These are phyloP conservation scores for Penicillium sp. DNA, from an alignment of 2,329 filamentous ascomycete species.

Conservation along the genomic window DNA sequence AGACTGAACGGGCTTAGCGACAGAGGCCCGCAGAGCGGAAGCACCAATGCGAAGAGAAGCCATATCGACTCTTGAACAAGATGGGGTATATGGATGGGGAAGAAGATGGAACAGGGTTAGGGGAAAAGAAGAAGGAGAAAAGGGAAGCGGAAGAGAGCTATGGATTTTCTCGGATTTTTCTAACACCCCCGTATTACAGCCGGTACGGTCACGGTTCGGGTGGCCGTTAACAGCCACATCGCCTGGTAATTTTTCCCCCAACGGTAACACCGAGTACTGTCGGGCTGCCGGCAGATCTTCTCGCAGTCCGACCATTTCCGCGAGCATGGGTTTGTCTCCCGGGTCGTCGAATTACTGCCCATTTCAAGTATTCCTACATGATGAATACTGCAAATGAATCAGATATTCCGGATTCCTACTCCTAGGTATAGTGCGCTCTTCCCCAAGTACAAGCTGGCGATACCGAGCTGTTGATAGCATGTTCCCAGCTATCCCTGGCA, in stretches of 20 bases:
- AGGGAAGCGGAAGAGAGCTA: conserved; percentile 32
- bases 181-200: conserved; percentile 33
- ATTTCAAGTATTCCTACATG: neutral
- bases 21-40: conserved; percentile 74
- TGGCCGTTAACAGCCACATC: conserved; percentile 16
- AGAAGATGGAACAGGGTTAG: conserved; percentile 32
- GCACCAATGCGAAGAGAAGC: conserved; percentile 79
- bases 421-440: no score
- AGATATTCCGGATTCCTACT: no score
- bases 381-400: no score
- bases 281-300: conserved; percentile 1
- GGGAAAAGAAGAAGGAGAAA: conserved; percentile 37
- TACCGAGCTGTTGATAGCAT: no score
- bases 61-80: conserved; percentile 58
- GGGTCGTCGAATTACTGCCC: neutral
- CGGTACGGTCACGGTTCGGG: conserved; percentile 28
- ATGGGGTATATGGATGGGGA: conserved; percentile 21
- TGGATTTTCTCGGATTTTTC: conserved; percentile 34
- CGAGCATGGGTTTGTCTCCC: neutral
- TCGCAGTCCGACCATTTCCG: conserved; percentile 11
- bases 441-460: no score
- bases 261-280: conserved; percentile 16
- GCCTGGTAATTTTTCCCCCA: conserved; percentile 26
- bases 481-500: conserved; percentile 8
- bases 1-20: conserved; percentile 66